Evolutionary conservation across 192 early-diverging fungal species (phyloP), one percentile per base, ranked within the genome.

Genomic region (Coemansia nantahalensis): DNA sequence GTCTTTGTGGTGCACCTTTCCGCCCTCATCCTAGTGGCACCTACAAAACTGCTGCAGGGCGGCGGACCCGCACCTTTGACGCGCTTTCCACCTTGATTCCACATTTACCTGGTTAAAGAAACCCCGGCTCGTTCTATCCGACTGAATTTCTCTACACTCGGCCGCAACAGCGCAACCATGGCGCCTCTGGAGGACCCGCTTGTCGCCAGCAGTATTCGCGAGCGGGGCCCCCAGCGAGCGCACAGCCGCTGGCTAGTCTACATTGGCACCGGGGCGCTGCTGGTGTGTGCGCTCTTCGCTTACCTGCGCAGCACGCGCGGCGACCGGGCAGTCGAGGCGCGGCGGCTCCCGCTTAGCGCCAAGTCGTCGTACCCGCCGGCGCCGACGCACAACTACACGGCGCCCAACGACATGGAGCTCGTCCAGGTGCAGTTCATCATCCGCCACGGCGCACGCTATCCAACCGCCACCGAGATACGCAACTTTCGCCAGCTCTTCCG

Each of bases 361-460:
- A 74, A 74, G 31, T 17, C 55, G 11, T 59, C 70, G 3, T 74
- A 74, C 32, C 40, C 48, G 2, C 18, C 26, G 26, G 24, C 46
- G 31, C 30, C 22, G 13, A 10, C 15, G 11, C 5, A 30, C 15
- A 36, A 17, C 32, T 5, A 23, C 1, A 14, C 45, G 8, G 30
- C 24, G 7, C 46, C 58, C 8, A 15, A 1, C 16, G n/a, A n/a
- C 13, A 31, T 56, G 8, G 28, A 50, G 38, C 38, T 66, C n/a
- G 42, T 75, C 14, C 59, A 67, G n/a, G 51, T 75, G 3, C 64
- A 75, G 32, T 53, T 59, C 8, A 35, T 75, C 9, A 18, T 48
- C 10, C 48, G 71, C 5, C 71, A 75, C 31, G 71, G 71, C 24
- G 56, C 71, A 11, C 54, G 71, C 31, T 75, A 75, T 18, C 58